phyloP scores from a whole-genome alignment of 495 filamentous ascomycete genomes.

The Hypoxylon crocopeplum region DNA sequence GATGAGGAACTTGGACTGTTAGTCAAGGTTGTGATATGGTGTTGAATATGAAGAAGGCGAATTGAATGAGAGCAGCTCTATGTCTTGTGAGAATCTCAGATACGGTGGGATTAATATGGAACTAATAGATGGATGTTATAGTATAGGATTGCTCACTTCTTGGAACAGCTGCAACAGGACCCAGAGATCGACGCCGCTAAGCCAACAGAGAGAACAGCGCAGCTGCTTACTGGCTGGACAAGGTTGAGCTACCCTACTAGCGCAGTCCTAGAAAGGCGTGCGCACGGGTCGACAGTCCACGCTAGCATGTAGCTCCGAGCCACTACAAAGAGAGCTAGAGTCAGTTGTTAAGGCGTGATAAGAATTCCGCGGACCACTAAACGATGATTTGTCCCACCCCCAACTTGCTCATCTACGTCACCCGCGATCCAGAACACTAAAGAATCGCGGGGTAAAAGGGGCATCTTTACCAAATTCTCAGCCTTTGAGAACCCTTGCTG shows the following conservation, averaged over 20 bases:
- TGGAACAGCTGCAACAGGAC: constrained; percentile 13
- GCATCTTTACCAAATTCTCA: constrained; percentile 14
- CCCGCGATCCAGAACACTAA: constrained; percentile 23
- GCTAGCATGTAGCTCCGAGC: constrained; percentile 12
- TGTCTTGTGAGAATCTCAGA: constrained; percentile 27
- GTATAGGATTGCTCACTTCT: constrained; percentile 12
- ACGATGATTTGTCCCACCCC: constrained; percentile 6
- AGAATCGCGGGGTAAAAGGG: constrained; percentile 38
- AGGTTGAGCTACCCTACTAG: constrained; percentile 10
- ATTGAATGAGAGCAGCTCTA: constrained; percentile 4
- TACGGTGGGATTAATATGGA: constrained; percentile 3
- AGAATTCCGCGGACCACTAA: constrained; percentile 12
- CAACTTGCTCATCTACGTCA: constrained; percentile 28
- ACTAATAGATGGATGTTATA: not conserved
- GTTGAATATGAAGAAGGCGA: constrained; percentile 24
- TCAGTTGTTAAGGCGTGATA: constrained; percentile 7
- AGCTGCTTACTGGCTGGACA: constrained; percentile 5
- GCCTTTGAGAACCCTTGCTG: not conserved
- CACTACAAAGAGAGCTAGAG: constrained; percentile 13
- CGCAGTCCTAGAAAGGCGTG: not conserved
- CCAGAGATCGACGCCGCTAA: constrained; percentile 20
- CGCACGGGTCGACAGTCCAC: not conserved
- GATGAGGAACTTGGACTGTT: not conserved
- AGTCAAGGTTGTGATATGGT: too few relatives aligned
- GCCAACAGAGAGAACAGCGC: not conserved